Conservation (phyloP, 2,329 filamentous ascomycete genomes). For the Dendrostoma leiphaemia region DNA sequence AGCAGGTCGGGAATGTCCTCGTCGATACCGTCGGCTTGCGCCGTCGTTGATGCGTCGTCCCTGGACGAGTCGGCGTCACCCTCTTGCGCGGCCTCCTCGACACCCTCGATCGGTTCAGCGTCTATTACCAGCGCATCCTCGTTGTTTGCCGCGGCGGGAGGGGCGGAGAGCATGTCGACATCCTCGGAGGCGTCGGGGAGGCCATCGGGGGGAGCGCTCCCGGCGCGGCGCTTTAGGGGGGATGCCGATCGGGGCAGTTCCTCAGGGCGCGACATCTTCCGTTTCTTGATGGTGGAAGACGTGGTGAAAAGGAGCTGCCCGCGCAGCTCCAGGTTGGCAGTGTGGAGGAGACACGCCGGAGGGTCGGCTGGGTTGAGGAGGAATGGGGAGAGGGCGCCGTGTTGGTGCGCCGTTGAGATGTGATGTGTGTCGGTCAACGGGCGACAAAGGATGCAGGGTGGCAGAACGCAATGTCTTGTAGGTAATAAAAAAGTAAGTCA, state of each 20-base stretch:
- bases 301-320: constrained; percentile 69
- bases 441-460: constrained; percentile 1
- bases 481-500: background rate
- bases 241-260: constrained; percentile 61
- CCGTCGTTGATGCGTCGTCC: background rate
- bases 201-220: constrained; percentile 56
- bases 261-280: constrained; percentile 61
- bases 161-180: constrained; percentile 42
- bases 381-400: background rate
- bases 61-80: background rate
- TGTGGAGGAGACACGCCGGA: constrained; percentile 11
- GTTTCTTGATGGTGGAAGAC: constrained; percentile 69
- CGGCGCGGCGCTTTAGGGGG: constrained; percentile 62
- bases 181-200: constrained; percentile 40
- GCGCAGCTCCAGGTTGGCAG: constrained; percentile 50
- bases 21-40: constrained; percentile 1
- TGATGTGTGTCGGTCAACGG: constrained; percentile 11
- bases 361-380: background rate
- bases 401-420: background rate
- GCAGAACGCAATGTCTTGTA: constrained; percentile 15
- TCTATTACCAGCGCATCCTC: constrained; percentile 5
- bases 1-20: constrained; percentile 1
- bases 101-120: constrained; percentile 3
- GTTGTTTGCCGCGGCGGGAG: constrained; percentile 20
- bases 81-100: constrained; percentile 1